These are phyloP conservation scores for Cyberlindnera sargentensis DNA, from an alignment of 805 yeast species.

Conservation along the genomic window DNA sequence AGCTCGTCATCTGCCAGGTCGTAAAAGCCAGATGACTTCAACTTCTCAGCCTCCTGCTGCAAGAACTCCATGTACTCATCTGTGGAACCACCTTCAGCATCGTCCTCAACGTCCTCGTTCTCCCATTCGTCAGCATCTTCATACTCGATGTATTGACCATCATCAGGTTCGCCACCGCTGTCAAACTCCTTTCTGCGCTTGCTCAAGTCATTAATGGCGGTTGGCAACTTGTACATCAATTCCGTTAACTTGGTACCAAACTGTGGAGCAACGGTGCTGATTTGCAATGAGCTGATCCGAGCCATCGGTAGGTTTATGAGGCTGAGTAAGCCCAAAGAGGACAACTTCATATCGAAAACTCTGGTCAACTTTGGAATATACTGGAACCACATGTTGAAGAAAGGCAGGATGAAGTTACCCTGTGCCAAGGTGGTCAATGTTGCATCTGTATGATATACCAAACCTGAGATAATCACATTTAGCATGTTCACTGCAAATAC, in stretches of 20 bases:
- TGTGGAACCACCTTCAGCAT: slow-evolving; percentile 23
- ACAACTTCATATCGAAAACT: slow-evolving; percentile 76
- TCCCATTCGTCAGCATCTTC: slow-evolving; percentile 30
- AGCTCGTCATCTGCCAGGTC: slow-evolving; percentile 57
- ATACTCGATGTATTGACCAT: slow-evolving; percentile 14
- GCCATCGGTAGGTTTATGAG: slow-evolving; percentile 27
- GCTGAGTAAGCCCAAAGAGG: slow-evolving; percentile 59
- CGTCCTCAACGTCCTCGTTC: slow-evolving; percentile 23
- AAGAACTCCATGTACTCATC: slow-evolving; percentile 45
- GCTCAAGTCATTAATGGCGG: slow-evolving; percentile 60
- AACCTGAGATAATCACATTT: slow-evolving; percentile 56
- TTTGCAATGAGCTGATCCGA: slow-evolving; percentile 26
- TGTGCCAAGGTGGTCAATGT: slow-evolving; percentile 47
- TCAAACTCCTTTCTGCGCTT: slow-evolving; percentile 43
- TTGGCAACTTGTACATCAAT: slow-evolving; percentile 57
- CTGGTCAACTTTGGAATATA: slow-evolving; percentile 48
- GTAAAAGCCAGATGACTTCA: slow-evolving; percentile 28
- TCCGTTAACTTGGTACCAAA: slow-evolving; percentile 45
- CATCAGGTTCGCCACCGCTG: slow-evolving; percentile 22
- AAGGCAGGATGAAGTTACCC: slow-evolving; percentile 35
- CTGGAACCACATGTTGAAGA: slow-evolving; percentile 61
- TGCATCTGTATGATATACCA: slow-evolving; percentile 51
- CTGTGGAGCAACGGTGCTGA: slow-evolving; percentile 35
- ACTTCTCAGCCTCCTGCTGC: slow-evolving; percentile 34
- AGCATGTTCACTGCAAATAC: slow-evolving; percentile 41